phyloP scores from a whole-genome alignment of 805 yeast species.

The Tetrapisispora arboricola region DNA sequence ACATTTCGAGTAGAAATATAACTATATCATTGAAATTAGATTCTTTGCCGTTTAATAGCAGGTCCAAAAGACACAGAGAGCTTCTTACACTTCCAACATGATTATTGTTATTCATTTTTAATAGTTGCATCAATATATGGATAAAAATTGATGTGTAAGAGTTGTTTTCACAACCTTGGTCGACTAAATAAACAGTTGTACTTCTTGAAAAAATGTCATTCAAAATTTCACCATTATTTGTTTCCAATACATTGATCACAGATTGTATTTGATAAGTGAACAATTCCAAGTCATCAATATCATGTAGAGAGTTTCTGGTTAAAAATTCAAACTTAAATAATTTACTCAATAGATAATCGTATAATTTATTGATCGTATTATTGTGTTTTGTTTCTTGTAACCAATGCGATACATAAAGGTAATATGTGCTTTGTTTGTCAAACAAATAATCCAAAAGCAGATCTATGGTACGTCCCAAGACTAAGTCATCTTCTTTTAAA shows the following conservation, averaged over 20 bases:
- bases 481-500: conserved; percentile 31
- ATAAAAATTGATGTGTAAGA: conserved; percentile 52
- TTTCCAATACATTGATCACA: conserved; percentile 41
- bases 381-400: conserved; percentile 34
- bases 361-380: conserved; percentile 52
- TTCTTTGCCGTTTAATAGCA: conserved; percentile 50
- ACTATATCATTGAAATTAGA: conserved; percentile 38
- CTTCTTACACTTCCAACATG: conserved; percentile 34
- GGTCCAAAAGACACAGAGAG: conserved; percentile 36
- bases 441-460: conserved; percentile 56
- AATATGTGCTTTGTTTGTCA: conserved; percentile 34
- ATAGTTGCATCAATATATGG: conserved; percentile 37
- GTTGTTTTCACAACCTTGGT: background rate
- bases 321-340: conserved; percentile 35
- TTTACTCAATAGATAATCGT: conserved; percentile 48
- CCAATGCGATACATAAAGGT: conserved; percentile 40
- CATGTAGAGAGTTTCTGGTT: conserved; percentile 22
- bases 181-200: conserved; percentile 35
- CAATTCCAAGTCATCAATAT: conserved; percentile 49
- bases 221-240: conserved; percentile 35
- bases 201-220: conserved; percentile 47
- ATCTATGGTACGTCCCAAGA: conserved; percentile 52
- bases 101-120: conserved; percentile 27
- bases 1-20: conserved; percentile 31
- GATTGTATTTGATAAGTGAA: conserved; percentile 53